A percentile compares a stretch with the other conserved stretches of the same genome.
These are phyloP conservation scores for Lactarius akahatsu DNA, from an alignment of 768 basidiomycete genomes.

Conservation along the genomic window DNA sequence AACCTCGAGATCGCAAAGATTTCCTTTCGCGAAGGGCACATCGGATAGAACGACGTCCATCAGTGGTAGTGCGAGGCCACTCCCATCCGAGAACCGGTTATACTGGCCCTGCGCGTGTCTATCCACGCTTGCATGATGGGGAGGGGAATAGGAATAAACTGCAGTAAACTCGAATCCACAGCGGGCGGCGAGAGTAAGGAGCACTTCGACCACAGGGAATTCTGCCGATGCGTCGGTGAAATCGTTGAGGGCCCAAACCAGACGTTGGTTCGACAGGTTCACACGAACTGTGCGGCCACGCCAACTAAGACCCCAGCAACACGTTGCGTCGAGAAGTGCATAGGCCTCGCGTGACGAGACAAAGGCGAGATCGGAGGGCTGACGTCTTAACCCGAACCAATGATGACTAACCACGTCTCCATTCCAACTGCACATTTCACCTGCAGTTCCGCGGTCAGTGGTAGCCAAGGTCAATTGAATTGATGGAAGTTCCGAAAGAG, in stretches of 20 bases:
- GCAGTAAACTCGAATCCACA: constrained; percentile 26
- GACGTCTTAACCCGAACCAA: constrained; percentile 21
- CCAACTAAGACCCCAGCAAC: constrained; percentile 27
- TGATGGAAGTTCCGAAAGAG: constrained; percentile 19
- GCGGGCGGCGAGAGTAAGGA: constrained; percentile 24
- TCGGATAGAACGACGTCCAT: constrained; percentile 25
- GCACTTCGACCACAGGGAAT: constrained; percentile 19
- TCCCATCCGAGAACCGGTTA: constrained; percentile 20
- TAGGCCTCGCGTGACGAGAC: constrained; percentile 23
- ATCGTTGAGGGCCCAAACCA: constrained; percentile 27
- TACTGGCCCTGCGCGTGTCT: constrained; percentile 12
- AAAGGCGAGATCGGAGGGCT: constrained; percentile 13
- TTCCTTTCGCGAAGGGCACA: constrained; percentile 9
- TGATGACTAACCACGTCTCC: constrained; percentile 8
- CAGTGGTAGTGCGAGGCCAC: constrained; percentile 17
- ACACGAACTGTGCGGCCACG: constrained; percentile 24
- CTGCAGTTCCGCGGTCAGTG: constrained; percentile 14
- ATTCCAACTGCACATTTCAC: constrained; percentile 9
- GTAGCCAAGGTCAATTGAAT: constrained; percentile 17
- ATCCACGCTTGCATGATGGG: background rate
- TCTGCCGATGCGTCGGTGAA: constrained; percentile 7
- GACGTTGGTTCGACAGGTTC: constrained; percentile 17
- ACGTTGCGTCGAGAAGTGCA: constrained; percentile 26
- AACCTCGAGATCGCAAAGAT: constrained; percentile 15
- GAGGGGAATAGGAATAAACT: background rate